These are phyloP conservation scores for Suhomyces emberorum DNA, from an alignment of 805 yeast species.

Conservation along the genomic window DNA sequence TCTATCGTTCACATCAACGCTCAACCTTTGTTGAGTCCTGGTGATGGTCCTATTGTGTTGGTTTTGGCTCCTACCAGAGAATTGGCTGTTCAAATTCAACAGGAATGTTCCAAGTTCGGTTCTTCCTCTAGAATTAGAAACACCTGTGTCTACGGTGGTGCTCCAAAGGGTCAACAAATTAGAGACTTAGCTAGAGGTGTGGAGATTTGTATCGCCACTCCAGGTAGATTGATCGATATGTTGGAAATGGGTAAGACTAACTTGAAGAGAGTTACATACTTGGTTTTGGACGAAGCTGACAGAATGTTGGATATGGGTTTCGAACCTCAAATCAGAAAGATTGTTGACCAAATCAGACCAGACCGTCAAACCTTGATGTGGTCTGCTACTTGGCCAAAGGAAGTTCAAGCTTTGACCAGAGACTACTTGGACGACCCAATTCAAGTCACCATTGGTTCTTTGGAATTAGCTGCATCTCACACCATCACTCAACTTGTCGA, in stretches of 20 bases:
- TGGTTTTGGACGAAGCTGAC: conserved; percentile 98
- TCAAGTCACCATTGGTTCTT: conserved; percentile 94
- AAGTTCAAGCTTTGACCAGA: conserved; percentile 87
- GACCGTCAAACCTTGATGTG: conserved; percentile 99
- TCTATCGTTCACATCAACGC: conserved; percentile 97
- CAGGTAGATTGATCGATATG: conserved; percentile 98
- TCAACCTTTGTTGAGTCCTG: conserved; percentile 87
- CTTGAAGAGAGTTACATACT: conserved; percentile 91
- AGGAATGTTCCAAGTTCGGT: conserved; percentile 94
- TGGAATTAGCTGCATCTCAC: conserved; percentile 95
- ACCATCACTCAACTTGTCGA: conserved; percentile 92
- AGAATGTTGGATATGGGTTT: conserved; percentile 99
- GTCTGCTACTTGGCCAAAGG: conserved; percentile 99
- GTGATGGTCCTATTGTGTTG: conserved; percentile 96
- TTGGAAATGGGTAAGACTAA: conserved; percentile 93
- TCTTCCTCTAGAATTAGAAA: conserved; percentile 88
- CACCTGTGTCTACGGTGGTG: conserved; percentile 99
- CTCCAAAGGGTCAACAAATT: conserved; percentile 95
- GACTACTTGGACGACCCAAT: conserved; percentile 91
- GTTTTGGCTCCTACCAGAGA: conserved; percentile 99
- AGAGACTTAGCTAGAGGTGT: conserved; percentile 94
- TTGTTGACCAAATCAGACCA: conserved; percentile 97
- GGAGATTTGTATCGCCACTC: conserved; percentile 96
- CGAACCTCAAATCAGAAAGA: conserved; percentile 98
- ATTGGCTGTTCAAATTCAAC: conserved; percentile 95